Conservation (phyloP, 1,284 basidiomycete species). For the Microbotryum intermedium region DNA sequence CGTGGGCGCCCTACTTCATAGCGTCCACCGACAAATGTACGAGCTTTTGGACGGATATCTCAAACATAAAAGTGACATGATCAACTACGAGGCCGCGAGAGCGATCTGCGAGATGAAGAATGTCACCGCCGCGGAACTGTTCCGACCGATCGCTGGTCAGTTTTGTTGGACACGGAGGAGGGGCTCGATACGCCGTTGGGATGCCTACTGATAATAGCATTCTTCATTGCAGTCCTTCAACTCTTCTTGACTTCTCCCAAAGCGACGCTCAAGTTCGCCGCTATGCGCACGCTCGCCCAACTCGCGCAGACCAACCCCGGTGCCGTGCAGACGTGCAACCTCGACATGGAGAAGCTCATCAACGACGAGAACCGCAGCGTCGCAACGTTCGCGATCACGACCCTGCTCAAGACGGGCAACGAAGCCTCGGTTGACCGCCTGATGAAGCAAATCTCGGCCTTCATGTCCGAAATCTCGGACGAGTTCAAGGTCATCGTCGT, state of each 20-base stretch:
- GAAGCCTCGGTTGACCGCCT: conserved; percentile 97
- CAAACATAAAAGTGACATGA: conserved; percentile 99
- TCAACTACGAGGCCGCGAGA: conserved; percentile 96
- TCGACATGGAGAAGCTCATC: conserved; percentile 96
- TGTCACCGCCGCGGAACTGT: conserved; percentile 66
- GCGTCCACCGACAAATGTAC: conserved; percentile 82
- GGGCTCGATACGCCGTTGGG: conserved; percentile 1
- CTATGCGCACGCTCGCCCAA: conserved; percentile 86
- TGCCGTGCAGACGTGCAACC: conserved; percentile 86
- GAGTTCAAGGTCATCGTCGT: conserved; percentile 99
- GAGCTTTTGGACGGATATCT: conserved; percentile 92
- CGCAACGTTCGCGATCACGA: conserved; percentile 98
- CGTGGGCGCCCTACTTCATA: conserved; percentile 36
- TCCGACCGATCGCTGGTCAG: conserved; percentile 76
- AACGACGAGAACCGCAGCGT: conserved; percentile 93
- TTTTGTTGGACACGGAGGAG: conserved; percentile 19
- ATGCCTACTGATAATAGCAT: background rate
- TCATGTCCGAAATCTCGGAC: conserved; percentile 99
- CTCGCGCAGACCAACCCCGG: conserved; percentile 74
- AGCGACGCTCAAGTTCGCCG: conserved; percentile 90
- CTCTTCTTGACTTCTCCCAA: conserved; percentile 90
- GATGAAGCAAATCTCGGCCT: conserved; percentile 98
- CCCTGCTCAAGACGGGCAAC: conserved; percentile 97
- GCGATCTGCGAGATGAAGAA: conserved; percentile 94
- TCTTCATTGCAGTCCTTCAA: conserved; percentile 58